phyloP scores from a whole-genome alignment of 352 stramenopile species.

The Pythium biforme region DNA sequence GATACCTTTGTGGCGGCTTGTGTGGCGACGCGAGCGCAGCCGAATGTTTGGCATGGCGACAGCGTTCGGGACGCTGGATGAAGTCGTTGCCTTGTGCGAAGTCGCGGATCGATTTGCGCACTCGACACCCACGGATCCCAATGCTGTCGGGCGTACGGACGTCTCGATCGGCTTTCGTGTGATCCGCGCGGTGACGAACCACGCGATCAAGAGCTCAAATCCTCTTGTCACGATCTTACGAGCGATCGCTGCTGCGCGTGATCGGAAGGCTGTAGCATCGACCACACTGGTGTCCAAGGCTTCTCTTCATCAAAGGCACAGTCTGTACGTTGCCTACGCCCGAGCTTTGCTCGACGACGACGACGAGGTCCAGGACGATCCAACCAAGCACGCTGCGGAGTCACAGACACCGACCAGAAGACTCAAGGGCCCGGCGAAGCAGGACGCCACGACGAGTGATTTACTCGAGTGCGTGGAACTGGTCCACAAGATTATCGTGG shows the following conservation, averaged over 20 bases:
- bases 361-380: neutral
- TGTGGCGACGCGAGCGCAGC: conserved; percentile 12
- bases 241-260: neutral
- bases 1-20: conserved; percentile 9
- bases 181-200: neutral
- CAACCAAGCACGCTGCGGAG: too few species aligned
- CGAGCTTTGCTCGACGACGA: neutral
- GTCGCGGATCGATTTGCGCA: conserved; percentile 16
- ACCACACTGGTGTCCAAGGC: neutral
- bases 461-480: conserved; percentile 1
- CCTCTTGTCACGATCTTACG: neutral
- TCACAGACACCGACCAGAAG: neutral
- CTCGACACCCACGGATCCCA: neutral
- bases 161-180: conserved; percentile 6
- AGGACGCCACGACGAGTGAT: neutral
- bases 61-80: neutral
- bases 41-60: neutral
- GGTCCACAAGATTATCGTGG: neutral
- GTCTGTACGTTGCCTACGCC: neutral
- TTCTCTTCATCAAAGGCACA: neutral
- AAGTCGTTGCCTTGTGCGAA: conserved; percentile 12
- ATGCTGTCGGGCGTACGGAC: neutral
- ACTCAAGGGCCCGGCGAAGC: neutral
- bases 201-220: neutral
- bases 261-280: neutral